Evolutionary conservation across 2,329 filamentous ascomycete species (phyloP).

Genomic region (Biscogniauxia sp.): DNA sequence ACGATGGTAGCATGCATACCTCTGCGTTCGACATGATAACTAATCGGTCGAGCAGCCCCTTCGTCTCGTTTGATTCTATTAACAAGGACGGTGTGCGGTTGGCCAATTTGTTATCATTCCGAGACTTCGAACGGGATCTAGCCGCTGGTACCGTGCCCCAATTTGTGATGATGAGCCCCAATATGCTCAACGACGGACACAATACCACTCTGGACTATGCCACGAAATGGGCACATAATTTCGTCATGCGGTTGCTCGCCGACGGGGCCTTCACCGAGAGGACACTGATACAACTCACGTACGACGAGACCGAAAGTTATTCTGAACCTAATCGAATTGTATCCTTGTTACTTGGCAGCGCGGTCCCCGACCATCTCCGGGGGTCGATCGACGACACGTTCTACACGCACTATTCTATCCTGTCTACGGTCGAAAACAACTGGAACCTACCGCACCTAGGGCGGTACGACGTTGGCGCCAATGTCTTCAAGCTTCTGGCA

Average conservation of each 20-base stretch:
- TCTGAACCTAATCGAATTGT: conserved; percentile 65
- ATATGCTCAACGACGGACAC: conserved; percentile 67
- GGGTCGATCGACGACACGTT: conserved; percentile 68
- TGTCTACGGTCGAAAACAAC: conserved; percentile 61
- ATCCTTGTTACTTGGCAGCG: conserved; percentile 70
- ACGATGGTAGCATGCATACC: background rate
- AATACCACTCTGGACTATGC: conserved; percentile 70
- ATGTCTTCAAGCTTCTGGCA: conserved; percentile 61
- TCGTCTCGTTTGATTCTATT: conserved; percentile 42
- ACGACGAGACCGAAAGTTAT: conserved; percentile 75
- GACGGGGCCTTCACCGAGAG: conserved; percentile 70
- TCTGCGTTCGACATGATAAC: background rate
- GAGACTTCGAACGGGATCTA: conserved; percentile 59
- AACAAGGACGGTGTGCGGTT: conserved; percentile 45
- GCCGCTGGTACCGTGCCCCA: conserved; percentile 57
- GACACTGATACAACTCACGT: conserved; percentile 73
- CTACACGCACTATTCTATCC: conserved; percentile 59
- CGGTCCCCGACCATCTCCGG: conserved; percentile 59
- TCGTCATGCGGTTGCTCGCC: conserved; percentile 66
- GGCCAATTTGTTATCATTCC: conserved; percentile 60
- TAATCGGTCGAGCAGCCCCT: conserved; percentile 31
- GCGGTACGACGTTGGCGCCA: conserved; percentile 33
- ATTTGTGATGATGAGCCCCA: conserved; percentile 61
- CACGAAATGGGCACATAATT: conserved; percentile 64
- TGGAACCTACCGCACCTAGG: conserved; percentile 56